Conservation (phyloP, 2,329 filamentous ascomycete genomes). For the Colletotrichum sp. region DNA sequence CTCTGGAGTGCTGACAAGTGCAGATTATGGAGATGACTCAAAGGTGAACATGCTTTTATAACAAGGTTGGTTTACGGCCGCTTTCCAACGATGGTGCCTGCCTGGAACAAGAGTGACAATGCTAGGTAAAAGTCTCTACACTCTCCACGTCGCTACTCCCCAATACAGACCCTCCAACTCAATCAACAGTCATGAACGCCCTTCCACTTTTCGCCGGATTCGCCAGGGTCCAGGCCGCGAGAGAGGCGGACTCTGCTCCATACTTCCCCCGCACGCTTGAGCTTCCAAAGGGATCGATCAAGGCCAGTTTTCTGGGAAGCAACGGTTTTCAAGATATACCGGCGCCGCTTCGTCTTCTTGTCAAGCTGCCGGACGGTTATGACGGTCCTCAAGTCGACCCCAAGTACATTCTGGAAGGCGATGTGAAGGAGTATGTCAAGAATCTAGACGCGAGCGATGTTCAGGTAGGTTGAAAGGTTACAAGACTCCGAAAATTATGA, state of each 20-base stretch:
- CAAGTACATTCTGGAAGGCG: background rate
- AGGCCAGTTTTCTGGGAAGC: background rate
- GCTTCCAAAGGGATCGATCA: background rate
- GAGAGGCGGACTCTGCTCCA: background rate
- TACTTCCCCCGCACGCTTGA: background rate
- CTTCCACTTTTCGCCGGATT: background rate
- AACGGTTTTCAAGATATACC: background rate
- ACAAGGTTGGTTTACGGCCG: background rate
- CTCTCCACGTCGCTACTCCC: background rate
- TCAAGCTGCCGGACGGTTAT: background rate
- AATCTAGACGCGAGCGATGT: background rate
- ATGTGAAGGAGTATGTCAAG: background rate
- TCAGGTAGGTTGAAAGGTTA: background rate
- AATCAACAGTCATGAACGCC: background rate
- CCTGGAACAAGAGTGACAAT: background rate
- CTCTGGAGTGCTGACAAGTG: background rate
- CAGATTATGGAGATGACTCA: background rate
- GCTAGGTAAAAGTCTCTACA: background rate
- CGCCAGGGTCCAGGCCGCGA: background rate
- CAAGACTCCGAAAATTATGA: background rate
- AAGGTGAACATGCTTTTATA: background rate
- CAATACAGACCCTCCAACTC: background rate
- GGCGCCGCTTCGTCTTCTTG: background rate
- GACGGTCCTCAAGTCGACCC: background rate
- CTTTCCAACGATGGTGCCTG: fast-evolving